Evolutionary conservation across 176 grass and related monocot genomes (phyloP), one percentile per base, ranked within the genome.

Genomic region (Olyra latifolia): DNA sequence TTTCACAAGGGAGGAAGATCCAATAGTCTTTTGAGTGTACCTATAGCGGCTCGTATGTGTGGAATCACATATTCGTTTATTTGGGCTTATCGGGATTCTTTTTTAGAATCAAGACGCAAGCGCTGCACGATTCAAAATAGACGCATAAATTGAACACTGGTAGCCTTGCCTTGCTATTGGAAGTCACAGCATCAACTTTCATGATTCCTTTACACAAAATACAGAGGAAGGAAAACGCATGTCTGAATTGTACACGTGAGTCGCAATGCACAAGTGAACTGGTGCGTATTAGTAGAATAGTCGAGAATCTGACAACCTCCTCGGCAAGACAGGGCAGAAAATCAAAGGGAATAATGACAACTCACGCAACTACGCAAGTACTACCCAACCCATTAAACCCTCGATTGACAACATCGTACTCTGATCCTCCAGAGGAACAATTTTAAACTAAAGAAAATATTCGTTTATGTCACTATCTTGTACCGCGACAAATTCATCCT

Each of bases 311-410:
- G 49, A 43, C 59, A 79, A n/a, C 58, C 66, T 71, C 54, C 48
- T 58, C 25, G 77, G 25, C 20, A 87, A 56, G 56, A 46, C 8
- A 27, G 42, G 20, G 46, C 38, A 5, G 20, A 22, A 57, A 65
- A 73, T 23, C 60, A 59, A 16, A 80, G 17, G 16, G 60, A 73
- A 72, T 20, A 52, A 52, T 25, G 69, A 61, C 19, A 82, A 71
- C 43, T 62, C 79, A 75, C 49, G 69, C 60, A 75, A n/a, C 42
- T 29, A 75, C 49, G 69, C 60, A 75, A n/a, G 50, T 29, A 75
- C 46, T 13, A 75, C 20, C 41, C 62, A 68, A 53, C 30, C 45
- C 15, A 42, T 30, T 52, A 53, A 45, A 69, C 75, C 56, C 50
- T 35, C 50, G 17, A 45, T 24, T 45, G 63, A 30, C 32, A 54